Evolutionary conservation across 179 eudicot genomes (phyloP).

Genomic region (Heliamphora pulchella): DNA sequence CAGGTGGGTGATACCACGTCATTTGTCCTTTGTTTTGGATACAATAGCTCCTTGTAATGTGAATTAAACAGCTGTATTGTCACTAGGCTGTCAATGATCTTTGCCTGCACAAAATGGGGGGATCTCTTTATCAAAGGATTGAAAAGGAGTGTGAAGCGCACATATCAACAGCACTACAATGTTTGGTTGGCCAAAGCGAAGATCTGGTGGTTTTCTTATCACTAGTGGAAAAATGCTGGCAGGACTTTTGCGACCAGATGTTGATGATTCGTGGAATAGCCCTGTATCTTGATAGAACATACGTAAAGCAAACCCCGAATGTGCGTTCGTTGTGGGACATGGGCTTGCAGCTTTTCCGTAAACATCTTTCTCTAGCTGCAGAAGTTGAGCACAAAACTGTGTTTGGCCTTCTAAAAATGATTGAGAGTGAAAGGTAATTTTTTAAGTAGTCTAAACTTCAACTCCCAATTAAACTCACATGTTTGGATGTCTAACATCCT

Average conservation of each 20-base stretch:
- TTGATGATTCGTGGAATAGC: constrained; percentile 97
- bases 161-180: constrained; percentile 55
- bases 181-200: constrained; percentile 91
- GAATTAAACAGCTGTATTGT: not conserved
- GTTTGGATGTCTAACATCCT: not conserved
- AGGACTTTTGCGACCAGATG: constrained; percentile 96
- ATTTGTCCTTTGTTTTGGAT: not conserved
- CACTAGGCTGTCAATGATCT: constrained; percentile 87
- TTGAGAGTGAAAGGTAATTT: constrained; percentile 82
- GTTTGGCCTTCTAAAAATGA: constrained; percentile 89
- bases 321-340: constrained; percentile 96
- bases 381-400: constrained; percentile 96
- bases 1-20: constrained; percentile 38
- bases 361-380: constrained; percentile 67
- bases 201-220: constrained; percentile 88
- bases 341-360: constrained; percentile 94
- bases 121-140: constrained; percentile 76
- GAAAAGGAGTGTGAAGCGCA: constrained; percentile 85
- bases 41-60: not conserved
- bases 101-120: constrained; percentile 92
- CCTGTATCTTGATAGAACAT: constrained; percentile 84
- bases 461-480: not conserved
- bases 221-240: constrained; percentile 93
- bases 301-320: constrained; percentile 78
- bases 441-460: not conserved